Evolutionary conservation across 148 eudicot species (phyloP).

Genomic region (Vaccinium macrocarpon): DNA sequence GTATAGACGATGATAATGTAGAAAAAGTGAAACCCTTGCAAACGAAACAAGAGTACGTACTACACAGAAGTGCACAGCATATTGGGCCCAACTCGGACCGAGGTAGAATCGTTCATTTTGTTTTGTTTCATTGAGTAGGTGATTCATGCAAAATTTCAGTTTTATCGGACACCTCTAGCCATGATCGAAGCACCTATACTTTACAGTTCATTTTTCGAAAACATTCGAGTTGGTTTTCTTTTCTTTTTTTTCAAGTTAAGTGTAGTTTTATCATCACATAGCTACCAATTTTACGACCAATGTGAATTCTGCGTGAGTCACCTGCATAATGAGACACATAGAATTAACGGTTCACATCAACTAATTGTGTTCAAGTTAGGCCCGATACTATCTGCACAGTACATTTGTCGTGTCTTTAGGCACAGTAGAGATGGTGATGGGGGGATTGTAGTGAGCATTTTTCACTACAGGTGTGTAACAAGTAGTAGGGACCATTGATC

Average conservation of each 20-base stretch:
- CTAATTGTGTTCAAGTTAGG: no score
- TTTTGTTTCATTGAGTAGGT: no score
- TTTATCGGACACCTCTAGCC: not conserved
- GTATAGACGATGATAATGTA: not conserved
- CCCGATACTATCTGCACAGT: no score
- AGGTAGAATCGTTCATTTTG: not conserved
- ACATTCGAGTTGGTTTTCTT: not conserved
- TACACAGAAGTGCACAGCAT: not conserved
- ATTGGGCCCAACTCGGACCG: not conserved
- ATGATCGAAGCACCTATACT: not conserved
- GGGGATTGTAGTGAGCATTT: no score
- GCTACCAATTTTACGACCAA: not conserved
- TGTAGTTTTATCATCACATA: not conserved
- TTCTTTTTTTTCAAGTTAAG: not conserved
- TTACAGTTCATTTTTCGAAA: not conserved
- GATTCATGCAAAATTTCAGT: not conserved
- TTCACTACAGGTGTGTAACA: no score
- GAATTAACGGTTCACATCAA: no score
- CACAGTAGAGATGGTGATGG: no score
- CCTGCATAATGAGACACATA: no score
- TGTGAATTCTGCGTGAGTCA: no score
- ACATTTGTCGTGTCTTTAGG: no score
- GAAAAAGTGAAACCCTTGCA: not conserved
- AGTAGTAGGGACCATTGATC: no score
- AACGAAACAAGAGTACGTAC: not conserved